Conservation (phyloP, 2,329 filamentous ascomycete species). For the Apiospora malaysiana region DNA sequence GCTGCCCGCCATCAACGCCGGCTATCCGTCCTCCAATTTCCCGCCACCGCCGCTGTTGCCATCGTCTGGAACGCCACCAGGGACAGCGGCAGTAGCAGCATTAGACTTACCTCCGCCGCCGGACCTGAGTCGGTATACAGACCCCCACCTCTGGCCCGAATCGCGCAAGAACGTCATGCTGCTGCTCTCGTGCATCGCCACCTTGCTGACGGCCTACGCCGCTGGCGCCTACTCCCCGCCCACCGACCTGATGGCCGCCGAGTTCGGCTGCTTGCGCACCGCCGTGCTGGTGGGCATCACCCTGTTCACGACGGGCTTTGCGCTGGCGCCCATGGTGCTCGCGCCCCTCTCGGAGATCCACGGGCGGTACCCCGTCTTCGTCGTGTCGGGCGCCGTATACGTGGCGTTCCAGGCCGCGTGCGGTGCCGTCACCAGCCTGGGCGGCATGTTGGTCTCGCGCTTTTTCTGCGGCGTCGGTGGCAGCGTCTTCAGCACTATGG, state of each 20-base stretch:
- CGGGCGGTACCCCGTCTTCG: conserved; percentile 83
- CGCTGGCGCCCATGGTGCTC: conserved; percentile 80
- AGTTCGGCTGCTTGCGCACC: conserved; percentile 70
- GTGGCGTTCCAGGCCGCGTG: conserved; percentile 75
- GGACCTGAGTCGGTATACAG: conserved; percentile 68
- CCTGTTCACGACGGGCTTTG: conserved; percentile 81
- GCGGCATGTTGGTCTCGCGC: conserved; percentile 76
- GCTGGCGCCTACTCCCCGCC: conserved; percentile 82
- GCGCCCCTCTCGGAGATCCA: conserved; percentile 88
- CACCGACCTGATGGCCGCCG: conserved; percentile 64
- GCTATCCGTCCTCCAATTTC: background rate
- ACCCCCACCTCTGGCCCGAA: conserved; percentile 76
- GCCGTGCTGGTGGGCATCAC: conserved; percentile 79
- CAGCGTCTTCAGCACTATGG: conserved; percentile 84
- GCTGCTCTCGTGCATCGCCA: conserved; percentile 76
- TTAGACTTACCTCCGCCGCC: conserved; percentile 60
- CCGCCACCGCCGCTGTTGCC: conserved; percentile 27
- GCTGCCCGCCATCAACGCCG: background rate
- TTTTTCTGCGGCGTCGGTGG: conserved; percentile 80
- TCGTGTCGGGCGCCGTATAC: conserved; percentile 74
- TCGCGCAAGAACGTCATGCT: conserved; percentile 74
- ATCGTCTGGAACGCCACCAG: too few relatives aligned
- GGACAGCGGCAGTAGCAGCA: conserved; percentile 29
- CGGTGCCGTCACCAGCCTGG: conserved; percentile 71
- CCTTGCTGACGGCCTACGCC: conserved; percentile 78